Evolutionary conservation across 192 early-diverging fungal species (phyloP), one percentile per base, ranked within the genome.

Genomic region (Phlyctochytrium arcticum): DNA sequence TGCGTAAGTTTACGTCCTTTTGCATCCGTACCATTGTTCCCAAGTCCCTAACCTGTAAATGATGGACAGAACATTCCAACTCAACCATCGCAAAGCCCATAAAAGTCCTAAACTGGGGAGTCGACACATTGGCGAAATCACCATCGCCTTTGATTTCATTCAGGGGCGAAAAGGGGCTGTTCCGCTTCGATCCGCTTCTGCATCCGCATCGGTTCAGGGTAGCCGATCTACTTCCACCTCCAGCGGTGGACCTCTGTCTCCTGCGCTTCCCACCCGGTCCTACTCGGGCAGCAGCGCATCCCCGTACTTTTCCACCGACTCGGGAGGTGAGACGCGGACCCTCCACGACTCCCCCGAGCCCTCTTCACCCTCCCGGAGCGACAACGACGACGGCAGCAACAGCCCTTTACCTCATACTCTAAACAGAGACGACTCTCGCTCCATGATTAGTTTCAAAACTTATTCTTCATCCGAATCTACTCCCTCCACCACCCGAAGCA

Each of bases 41-140:
- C n/a, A n/a, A n/a, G n/a, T n/a, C n/a, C n/a, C n/a, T n/a, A n/a
- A n/a, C n/a, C n/a, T n/a, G n/a, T n/a, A n/a, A n/a, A n/a, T n/a
- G n/a, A n/a, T n/a, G n/a, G 24, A n/a, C 42, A 66, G 64, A 29
- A 57, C 64, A 7, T 66, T 57, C 31, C 23, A 35, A 15, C 54
- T 66, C 29, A 66, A 66, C 39, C 64, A 66, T 34, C 64, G 64
- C 35, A 66, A 57, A 35, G 64, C 64, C 9, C 54, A 66, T 34
- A 34, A 39, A 35, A 57, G 29, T 33, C 54, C 53, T 21, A 61
- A 62, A 57, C 55, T 53, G 19, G 37, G 58, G 31, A 23, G 66
- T 48, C 36, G 68, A 36, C 19, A 67, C 35, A 49, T 65, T 53
- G 48, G 55, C 34, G 36, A 57, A 48, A 42, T 67, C 54, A 54